phyloP scores from a whole-genome alignment of 768 basidiomycete species.

The Pluteus cervinus region DNA sequence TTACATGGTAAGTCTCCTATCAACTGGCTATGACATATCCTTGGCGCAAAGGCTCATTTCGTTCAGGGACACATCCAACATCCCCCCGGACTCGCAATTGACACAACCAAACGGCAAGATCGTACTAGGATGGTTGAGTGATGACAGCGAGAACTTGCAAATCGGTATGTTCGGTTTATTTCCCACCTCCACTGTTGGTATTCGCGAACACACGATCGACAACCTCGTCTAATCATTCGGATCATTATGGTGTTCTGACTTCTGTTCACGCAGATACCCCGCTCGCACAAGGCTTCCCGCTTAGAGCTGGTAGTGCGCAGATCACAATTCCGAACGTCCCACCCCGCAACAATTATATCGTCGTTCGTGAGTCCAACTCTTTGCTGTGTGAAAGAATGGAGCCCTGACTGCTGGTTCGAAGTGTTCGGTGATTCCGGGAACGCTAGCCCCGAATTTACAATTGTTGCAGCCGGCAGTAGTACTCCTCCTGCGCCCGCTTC shows the following conservation, averaged over 20 bases:
- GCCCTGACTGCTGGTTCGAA: constrained; percentile 19
- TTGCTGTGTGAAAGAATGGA: too few species aligned
- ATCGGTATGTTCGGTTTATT: constrained; percentile 43
- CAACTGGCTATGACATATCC: background rate
- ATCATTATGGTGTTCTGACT: background rate
- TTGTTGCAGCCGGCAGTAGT: constrained; percentile 17
- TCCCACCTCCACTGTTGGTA: background rate
- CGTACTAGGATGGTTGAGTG: constrained; percentile 42
- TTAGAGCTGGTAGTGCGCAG: constrained; percentile 40
- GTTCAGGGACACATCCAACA: constrained; percentile 43
- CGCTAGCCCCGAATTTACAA: constrained; percentile 51
- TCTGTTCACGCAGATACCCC: constrained; percentile 39
- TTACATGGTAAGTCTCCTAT: constrained; percentile 43
- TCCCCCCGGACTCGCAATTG: constrained; percentile 37
- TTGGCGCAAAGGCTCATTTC: constrained; percentile 1
- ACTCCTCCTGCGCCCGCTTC: constrained; percentile 14
- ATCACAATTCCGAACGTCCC: constrained; percentile 48
- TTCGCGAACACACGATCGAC: background rate
- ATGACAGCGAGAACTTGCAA: constrained; percentile 47
- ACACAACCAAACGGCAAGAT: constrained; percentile 46
- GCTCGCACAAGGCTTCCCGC: constrained; percentile 48
- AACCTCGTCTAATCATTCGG: background rate
- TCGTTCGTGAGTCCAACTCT: constrained; percentile 49
- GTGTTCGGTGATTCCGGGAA: constrained; percentile 71
- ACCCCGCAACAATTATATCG: constrained; percentile 43